A percentile compares a stretch with the other conserved stretches of the same genome.
Conservation (phyloP, 768 basidiomycete genomes). For the Austroboletus eburneus region DNA sequence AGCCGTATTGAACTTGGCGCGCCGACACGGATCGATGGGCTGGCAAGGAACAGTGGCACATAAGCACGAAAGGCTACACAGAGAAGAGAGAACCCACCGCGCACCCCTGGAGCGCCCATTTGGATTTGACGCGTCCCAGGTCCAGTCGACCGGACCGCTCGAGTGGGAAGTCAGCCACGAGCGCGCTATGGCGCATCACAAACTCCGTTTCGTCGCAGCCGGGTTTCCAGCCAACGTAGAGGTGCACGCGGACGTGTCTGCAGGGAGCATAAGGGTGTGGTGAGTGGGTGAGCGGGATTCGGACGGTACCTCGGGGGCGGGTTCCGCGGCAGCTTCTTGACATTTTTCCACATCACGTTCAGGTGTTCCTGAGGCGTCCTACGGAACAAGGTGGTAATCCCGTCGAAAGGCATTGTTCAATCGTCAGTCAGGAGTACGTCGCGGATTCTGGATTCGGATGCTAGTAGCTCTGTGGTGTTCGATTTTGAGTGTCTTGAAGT, state of each 20-base stretch:
- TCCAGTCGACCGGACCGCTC: constrained; percentile 20
- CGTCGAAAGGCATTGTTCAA: constrained; percentile 5
- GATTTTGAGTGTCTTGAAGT: too few relatives aligned
- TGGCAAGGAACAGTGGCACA: too few relatives aligned
- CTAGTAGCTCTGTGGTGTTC: too few relatives aligned
- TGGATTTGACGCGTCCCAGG: constrained; percentile 14
- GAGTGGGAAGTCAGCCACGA: constrained; percentile 25
- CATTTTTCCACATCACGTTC: constrained; percentile 22
- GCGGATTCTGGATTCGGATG: too few relatives aligned
- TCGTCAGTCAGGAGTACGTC: too few relatives aligned
- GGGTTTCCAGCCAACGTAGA: constrained; percentile 27
- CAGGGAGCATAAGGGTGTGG: neutral
- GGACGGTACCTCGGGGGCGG: constrained; percentile 17
- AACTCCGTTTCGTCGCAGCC: constrained; percentile 30
- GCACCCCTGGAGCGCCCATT: constrained; percentile 25
- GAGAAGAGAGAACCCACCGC: constrained; percentile 10
- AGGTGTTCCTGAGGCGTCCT: constrained; percentile 19
- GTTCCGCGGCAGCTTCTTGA: constrained; percentile 15
- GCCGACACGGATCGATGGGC: constrained; percentile 23
- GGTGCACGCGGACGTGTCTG: constrained; percentile 30
- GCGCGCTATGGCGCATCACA: constrained; percentile 22
- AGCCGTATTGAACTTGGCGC: constrained; percentile 15
- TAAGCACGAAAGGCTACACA: neutral
- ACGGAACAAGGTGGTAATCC: constrained; percentile 9
- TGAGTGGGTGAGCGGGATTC: neutral